Base-by-base conservation (phyloP, 78 protist genomes). In the Pigoraptor vietnamica region DNA sequence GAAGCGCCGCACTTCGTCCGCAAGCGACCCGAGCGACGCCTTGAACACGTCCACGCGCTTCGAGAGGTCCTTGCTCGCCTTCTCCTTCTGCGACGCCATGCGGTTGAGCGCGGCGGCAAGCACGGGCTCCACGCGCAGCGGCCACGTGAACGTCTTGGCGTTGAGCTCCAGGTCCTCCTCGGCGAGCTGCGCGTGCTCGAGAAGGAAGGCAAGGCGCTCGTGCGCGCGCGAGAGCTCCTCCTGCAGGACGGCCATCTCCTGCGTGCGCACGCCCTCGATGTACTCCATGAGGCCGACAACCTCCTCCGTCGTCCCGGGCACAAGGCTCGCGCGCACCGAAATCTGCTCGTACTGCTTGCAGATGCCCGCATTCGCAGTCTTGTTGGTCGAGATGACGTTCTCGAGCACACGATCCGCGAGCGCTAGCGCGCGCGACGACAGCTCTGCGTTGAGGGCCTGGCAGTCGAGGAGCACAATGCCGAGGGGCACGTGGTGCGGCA, bases 141-240 rank as follows among this genome's bases (percentile, higher is more conserved):
- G 94, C 93, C 92, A 89, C n/a, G 87, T 48, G 35, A 91, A 0
- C 14, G 93, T 39, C 14, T n/a, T 29, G 96, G 95, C 94, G 38
- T 92, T 81, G 37, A 32, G 88, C 1, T 9, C 87, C 10, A 83
- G 9, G 10, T 24, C 38, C 38, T 32, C 23, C 87, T 83, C 86
- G 35, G 86, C 2, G 39, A 35, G 23, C 34, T 33, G 24, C 39
- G 86, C 24, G 19, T 32, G 36, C 2, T 81, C 86, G 33, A 81
- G 86, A 23, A 81, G 86, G 86, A 32, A 23, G 86, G 86, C n/a
- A 2, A 81, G 24, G 86, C 86, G 86, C 86, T 81, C 33, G 21
- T 23, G 36, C 14, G 86, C 86, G 33, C 1, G 86, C 14, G 9
- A 21, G 86, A 81, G 36, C 36, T 32, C 36, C 35, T 23, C 86